Conservation (phyloP, 1,284 basidiomycete genomes). For the Tetrapyrgos nigripes region DNA sequence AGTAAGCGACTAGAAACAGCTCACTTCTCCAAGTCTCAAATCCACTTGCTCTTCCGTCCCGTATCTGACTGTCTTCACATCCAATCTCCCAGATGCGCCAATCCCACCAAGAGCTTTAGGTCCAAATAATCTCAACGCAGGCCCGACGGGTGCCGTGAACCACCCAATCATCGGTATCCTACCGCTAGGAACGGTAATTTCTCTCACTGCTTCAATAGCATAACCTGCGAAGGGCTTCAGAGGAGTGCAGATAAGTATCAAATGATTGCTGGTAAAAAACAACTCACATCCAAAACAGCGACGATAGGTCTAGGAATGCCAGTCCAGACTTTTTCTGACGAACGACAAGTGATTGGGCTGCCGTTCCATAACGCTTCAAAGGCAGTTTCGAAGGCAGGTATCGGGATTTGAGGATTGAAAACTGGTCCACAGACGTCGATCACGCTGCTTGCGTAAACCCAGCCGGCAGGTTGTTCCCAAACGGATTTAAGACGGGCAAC, state of each 20-base stretch:
- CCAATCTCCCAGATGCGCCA: not conserved
- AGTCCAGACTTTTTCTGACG: slow-evolving; percentile 1
- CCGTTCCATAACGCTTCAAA: not conserved
- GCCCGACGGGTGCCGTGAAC: slow-evolving; percentile 7
- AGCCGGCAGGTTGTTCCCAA: not conserved
- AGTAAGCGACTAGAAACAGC: not conserved
- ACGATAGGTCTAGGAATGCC: slow-evolving; percentile 3
- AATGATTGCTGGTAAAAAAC: not conserved
- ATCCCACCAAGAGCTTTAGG: slow-evolving; percentile 1
- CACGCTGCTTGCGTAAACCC: not conserved
- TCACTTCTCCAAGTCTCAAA: not conserved
- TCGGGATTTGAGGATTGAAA: not conserved
- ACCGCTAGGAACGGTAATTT: not conserved
- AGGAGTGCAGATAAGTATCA: not conserved
- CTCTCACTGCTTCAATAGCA: slow-evolving; percentile 6
- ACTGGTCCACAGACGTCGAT: slow-evolving; percentile 1
- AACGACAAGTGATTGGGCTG: not conserved
- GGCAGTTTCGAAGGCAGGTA: not conserved
- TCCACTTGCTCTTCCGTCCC: not conserved
- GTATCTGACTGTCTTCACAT: not conserved
- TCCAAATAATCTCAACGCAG: slow-evolving; percentile 4
- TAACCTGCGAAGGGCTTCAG: slow-evolving; percentile 8
- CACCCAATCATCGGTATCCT: slow-evolving; percentile 5
- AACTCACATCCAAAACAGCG: slow-evolving; percentile 11
- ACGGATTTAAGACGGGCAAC: not conserved